A percentile compares a stretch with the other conserved stretches of the same genome.
Conservation (phyloP, 371 early-diverging fungal species). For the Nematocida parisii region DNA sequence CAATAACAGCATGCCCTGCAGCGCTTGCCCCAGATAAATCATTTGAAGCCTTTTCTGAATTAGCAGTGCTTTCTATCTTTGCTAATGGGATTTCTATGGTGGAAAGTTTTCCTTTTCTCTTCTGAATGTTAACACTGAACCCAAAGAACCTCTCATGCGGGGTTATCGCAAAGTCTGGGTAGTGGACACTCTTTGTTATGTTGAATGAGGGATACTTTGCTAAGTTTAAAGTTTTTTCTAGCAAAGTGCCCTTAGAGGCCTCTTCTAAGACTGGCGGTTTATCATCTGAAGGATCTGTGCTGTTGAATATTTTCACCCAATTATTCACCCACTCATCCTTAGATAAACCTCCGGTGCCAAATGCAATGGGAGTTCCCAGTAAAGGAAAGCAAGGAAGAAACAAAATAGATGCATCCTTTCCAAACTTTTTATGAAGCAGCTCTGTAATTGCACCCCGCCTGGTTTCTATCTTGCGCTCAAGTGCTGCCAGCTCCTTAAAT, state of each 20-base stretch:
- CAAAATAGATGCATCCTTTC: constrained; percentile 17
- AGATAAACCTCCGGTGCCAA: constrained; percentile 21
- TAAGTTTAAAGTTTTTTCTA: constrained; percentile 15
- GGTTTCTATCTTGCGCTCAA: constrained; percentile 48
- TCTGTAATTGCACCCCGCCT: constrained; percentile 32
- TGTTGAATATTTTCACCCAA: constrained; percentile 10
- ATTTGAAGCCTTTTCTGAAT: background rate
- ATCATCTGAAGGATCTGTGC: background rate
- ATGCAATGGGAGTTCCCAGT: constrained; percentile 38
- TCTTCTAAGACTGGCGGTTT: background rate
- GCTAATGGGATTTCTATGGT: constrained; percentile 44
- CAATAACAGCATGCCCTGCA: constrained; percentile 86
- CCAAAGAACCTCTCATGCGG: constrained; percentile 61
- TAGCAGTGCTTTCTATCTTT: constrained; percentile 25
- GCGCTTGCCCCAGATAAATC: background rate
- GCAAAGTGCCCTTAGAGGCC: constrained; percentile 13
- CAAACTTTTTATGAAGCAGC: constrained; percentile 3
- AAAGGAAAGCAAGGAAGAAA: constrained; percentile 47
- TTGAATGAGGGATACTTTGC: constrained; percentile 34
- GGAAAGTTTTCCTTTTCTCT: constrained; percentile 56
- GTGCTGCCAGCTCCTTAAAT: constrained; percentile 22
- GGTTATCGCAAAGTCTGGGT: constrained; percentile 66
- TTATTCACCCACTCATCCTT: constrained; percentile 6
- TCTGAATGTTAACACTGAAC: constrained; percentile 63
- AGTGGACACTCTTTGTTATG: constrained; percentile 53